Base-by-base conservation (phyloP, 495 filamentous ascomycete species). In the Penicillium canariense region DNA sequence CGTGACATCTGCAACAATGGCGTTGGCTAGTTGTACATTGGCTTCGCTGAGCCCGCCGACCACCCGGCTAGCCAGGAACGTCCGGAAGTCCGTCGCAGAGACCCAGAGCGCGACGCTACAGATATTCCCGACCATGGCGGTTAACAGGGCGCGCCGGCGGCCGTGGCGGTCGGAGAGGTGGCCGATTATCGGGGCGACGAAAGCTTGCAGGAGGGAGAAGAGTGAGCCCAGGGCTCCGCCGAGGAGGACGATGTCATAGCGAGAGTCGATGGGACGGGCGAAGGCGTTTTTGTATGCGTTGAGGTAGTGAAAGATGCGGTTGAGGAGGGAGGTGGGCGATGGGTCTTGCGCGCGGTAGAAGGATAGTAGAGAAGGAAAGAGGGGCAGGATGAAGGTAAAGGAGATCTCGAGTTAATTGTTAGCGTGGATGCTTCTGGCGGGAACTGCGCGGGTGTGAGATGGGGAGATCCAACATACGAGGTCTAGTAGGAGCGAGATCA, bases 261-360 rank as follows among this genome's bases (percentile, higher is more conserved):
- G 87, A 43, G 89, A 90, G 63, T 94, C 92, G 73, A 97, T 99
- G 35, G 94, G 91, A 38, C 86, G 86, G 44, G 90, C 85, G 68
- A 99, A 99, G 36, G 89, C 81, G 50, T 90, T 87, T 72, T 99
- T 99, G 80, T 97, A 99, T 42, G 89, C 77, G 71, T 99, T 97
- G 27, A 99, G 82, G 64, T 87, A 91, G 55, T 77, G 73, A 56
- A 97, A 84, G 52, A 97, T 84, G 48, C 79, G 82, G 52, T 87
- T 85, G 27, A 99, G 84, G 35, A 95, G 68, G 1, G 90, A 81
- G 39, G 74, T 73, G 32, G 72, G 66, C 4, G 78, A 75, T 47
- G 80, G 80, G 50, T 83, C 76, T 49, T 77, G 63, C 55, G 85
- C 82, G 68, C 90, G 88, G 77, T 99, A 99, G 81, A 97, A 97